Conservation (phyloP, 1,284 basidiomycete genomes). For the Apiotrichum montevideense region DNA sequence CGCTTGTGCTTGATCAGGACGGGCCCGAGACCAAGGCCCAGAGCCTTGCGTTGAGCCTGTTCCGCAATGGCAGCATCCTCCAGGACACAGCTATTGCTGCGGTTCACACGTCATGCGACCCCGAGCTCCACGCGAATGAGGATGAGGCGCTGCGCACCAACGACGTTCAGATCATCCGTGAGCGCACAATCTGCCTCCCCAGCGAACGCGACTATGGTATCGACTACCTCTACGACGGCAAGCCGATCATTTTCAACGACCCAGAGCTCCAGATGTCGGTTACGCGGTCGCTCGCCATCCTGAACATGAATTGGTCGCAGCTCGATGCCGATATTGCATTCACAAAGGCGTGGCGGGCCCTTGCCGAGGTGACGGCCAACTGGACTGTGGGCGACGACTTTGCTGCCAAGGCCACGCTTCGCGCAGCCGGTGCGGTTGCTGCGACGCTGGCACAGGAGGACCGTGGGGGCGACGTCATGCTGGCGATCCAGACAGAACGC, state of each 20-base stretch:
- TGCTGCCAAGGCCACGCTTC: constrained; percentile 56
- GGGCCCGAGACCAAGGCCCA: constrained; percentile 30
- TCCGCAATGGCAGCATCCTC: constrained; percentile 36
- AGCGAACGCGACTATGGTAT: constrained; percentile 73
- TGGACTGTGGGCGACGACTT: constrained; percentile 58
- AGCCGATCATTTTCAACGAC: constrained; percentile 25
- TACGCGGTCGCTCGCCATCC: constrained; percentile 43
- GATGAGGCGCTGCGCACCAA: constrained; percentile 20
- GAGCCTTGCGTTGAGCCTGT: constrained; percentile 30
- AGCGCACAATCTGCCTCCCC: constrained; percentile 59
- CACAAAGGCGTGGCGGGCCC: constrained; percentile 68
- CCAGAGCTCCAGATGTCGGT: constrained; percentile 43
- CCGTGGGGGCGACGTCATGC: constrained; percentile 76
- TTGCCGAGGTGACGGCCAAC: constrained; percentile 61
- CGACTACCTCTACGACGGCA: constrained; percentile 60
- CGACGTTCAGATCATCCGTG: constrained; percentile 37
- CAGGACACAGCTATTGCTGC: constrained; percentile 31
- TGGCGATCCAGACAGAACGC: constrained; percentile 68
- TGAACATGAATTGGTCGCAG: constrained; percentile 62
- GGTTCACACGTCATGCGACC: constrained; percentile 30
- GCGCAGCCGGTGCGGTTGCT: constrained; percentile 60
- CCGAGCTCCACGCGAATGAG: constrained; percentile 35
- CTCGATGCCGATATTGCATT: constrained; percentile 69
- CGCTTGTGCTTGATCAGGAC: constrained; percentile 23
- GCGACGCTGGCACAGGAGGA: constrained; percentile 62